Base-by-base conservation (phyloP, 2,329 filamentous ascomycete genomes). In the Venturia asperata region DNA sequence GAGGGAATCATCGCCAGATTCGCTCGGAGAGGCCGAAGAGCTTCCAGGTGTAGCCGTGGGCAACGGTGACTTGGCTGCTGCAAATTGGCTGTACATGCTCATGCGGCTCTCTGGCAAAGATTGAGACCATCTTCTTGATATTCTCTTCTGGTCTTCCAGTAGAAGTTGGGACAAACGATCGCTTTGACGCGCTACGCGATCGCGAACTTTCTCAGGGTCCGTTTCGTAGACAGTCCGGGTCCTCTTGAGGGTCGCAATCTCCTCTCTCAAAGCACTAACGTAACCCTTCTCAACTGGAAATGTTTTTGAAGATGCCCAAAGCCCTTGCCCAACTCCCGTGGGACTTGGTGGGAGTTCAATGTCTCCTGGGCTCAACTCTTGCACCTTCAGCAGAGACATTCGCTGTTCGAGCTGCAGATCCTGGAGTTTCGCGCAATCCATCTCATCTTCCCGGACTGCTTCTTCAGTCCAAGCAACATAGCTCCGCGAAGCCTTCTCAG, bases 401-500 rank as follows among this genome's bases (percentile, higher is more conserved):
- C 58, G 65, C 19, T 67, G 67, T 39, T 71, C 69, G 6, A 68
- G 45, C 43, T 69, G 64, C 13, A 70, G 68, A 42, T 66, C 67
- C 49, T 70, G 42, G 1, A 70, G 67, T 5, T 68, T 47, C 7
- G 64, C 62, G 17, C 49, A 67, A 45, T 71, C 70, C 45, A 67
- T 66, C 41, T 65, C 66, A 21, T 70, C 68, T 47, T 70, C 67
- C 24, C 56, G 41, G 19, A 56, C 61, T 17, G 43, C 27, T 11
- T 49, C 42, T 21, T 37, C 34, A 1, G 64, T 55, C 24, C 56
- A 21, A 11, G 41, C 27, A 39, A 65, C 66, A 30, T 66, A 68
- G 68, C 63, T 65, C 24, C 70, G 63, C 45, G 66, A 62, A 3
- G 67, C 68, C 63, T 68, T 70, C 52, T 71, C 68, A n/a, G 67